These are phyloP conservation scores for Phytophthora rubi DNA, from an alignment of 352 stramenopile species.

Conservation along the genomic window DNA sequence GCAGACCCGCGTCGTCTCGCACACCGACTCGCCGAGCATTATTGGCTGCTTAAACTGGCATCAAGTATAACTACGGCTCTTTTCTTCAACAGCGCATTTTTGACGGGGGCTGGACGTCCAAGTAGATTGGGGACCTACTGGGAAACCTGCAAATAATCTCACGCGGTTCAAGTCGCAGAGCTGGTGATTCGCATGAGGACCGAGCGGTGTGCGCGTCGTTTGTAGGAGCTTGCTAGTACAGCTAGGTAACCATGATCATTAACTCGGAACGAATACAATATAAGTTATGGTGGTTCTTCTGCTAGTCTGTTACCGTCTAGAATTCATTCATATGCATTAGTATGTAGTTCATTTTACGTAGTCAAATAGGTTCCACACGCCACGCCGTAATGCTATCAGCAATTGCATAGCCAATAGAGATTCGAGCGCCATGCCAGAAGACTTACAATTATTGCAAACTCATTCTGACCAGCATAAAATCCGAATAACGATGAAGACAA, in stretches of 20 bases:
- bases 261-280: neutral
- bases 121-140: neutral
- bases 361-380: neutral
- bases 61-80: neutral
- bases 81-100: neutral
- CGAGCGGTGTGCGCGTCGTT: neutral
- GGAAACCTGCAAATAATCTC: neutral
- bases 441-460: neutral
- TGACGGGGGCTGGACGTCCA: neutral
- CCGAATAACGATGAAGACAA: too few species aligned
- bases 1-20: neutral
- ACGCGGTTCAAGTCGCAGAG: neutral
- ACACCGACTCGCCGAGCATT: neutral
- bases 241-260: neutral
- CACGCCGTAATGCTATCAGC: neutral
- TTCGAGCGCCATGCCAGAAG: neutral
- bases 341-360: neutral
- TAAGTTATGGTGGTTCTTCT: neutral
- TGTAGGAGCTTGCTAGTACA: neutral
- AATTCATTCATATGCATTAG: neutral
- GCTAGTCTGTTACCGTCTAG: neutral
- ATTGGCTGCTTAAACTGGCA: neutral
- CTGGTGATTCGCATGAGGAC: neutral
- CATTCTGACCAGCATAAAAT: neutral
- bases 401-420: neutral